Base-by-base conservation (phyloP, 148 eudicot genomes). In the Salicornia ramosissima region DNA sequence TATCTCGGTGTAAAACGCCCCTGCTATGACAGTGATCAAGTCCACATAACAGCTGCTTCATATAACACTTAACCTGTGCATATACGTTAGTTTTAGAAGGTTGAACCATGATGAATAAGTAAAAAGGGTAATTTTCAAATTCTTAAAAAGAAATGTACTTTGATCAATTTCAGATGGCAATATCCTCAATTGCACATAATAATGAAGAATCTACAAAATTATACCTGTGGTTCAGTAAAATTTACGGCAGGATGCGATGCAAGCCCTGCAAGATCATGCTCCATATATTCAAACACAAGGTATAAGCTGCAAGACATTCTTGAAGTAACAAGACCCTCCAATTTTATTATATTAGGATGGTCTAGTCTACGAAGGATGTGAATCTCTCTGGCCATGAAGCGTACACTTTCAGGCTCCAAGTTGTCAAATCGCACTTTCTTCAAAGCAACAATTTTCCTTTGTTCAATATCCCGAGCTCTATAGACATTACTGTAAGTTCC, bases 221-320 rank as follows among this genome's bases (percentile, higher is more conserved):
- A 28, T 46, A 90, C 96, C 92, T 90, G 92, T 50, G 96, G 73
- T 80, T 90, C 92, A 45, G 96, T 84, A 72, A 90, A 87, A 65
- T 90, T 90, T 56, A 84, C 74, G 64, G 86, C 79, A 57, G 92
- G 96, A 65, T 84, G 92, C 6, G 92, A 82, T 58, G 96, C 88
- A 56, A 90, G 96, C 67, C 96, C 90, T 18, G 88, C 88, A 67
- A 90, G 81, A 74, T 90, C 92, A 74, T 90, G 92, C 71, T 90
- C 92, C 92, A 90, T 90, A 72, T 90, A 90, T 80, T 90, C 96
- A 65, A 90, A 84, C 70, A 86, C 90, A 78, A 90, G 96, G 80
- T 87, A 90, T 71, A 90, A 72, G 80, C 92, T 90, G 80, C 90
- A 84, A 47, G 96, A 90, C 88, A 82, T 87, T 78, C 92, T 80